Evolutionary conservation across 2,329 filamentous ascomycete genomes (phyloP), one percentile per base, ranked within the genome.

Genomic region (Paramyrothecium sp.): DNA sequence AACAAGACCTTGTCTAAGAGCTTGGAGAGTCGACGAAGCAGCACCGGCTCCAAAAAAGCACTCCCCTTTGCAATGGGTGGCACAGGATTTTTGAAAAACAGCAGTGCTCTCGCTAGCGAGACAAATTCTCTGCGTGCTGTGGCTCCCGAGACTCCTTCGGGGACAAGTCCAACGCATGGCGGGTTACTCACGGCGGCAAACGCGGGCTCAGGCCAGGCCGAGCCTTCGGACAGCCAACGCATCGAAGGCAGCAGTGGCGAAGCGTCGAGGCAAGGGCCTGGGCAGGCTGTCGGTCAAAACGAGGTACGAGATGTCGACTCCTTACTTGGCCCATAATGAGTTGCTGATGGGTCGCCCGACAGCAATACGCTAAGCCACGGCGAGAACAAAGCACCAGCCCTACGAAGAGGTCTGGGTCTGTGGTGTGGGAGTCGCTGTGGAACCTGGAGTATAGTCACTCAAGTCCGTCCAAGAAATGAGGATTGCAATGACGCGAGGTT

Each of bases 1-100:
- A 91, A 89, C 66, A 90, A 89, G 74, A 91, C 89, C 7, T 77
- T 93, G 16, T 93, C 89, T 58, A 96, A 91, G 76, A 97, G 91
- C 71, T 83, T 98, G 23, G 93, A 97, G 71, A 96, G 90, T 73
- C 87, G 94, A 54, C 89, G 94, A 48, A 96, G 91, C 70, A 97
- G 93, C 73, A 90, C 89, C 16, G 89, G 84, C 55, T 96, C 91
- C 57, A 93, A 90, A 74, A 93, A 92, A 70, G 89, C 89, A 38
- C 72, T 87, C 11, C 85, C 84, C 2, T 81, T 85, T 61, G 71
- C 77, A 3, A 73, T 73, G 12, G 73, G 74, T 16, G 70, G 74
- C n/a, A 74, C 77, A 5, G 69, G 69, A 12, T 57, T 75, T 54
- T 65, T 77, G 38, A 82, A 81, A 67, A 81, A 79, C 54, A 84